Evolutionary conservation across 2,329 filamentous ascomycete genomes (phyloP), one percentile per base, ranked within the genome.

Genomic region (Rhytidhysteron rufulum): DNA sequence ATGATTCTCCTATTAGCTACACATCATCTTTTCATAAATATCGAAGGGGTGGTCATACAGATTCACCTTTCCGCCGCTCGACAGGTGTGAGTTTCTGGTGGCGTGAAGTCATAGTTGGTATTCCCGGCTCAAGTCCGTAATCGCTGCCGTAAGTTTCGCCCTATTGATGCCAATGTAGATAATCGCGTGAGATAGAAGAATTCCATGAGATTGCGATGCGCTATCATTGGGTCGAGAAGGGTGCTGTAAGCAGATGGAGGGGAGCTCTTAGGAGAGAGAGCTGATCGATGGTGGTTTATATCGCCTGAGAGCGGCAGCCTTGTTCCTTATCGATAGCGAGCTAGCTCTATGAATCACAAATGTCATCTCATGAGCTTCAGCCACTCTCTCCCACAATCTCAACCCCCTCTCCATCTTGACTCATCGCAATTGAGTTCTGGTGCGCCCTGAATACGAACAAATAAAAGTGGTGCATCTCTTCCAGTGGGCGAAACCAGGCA

Each of bases 41-140:
- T 13, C 6, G 19, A 4, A 4, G 6, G 6, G 16, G 5, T 16
- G 36, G 25, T 25, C 30, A 34, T 78, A 91, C 88, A 45, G 86
- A 81, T 71, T 96, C 90, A 53, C 89, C 89, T 70, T 87, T 88
- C 53, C 88, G 84, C 66, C 86, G 80, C 68, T 95, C 90, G 58
- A 88, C 82, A 30, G 80, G 77, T 43, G 83, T 78, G 58, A 82
- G 77, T 64, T 83, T 86, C 43, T 67, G 63, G 41, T 62, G 54
- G 51, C 62, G 49, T 40, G 63, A 57, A 31, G 60, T 48, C 62
- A 66, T 68, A 41, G 19, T 47, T 47, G 19, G 31, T 35, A 39
- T 21, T 7, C 21, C 13, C 24, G 22, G 11, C 13, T 57, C 54
- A 56, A 40, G 53, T 45, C 34, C 31, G 37, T 47, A 47, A 45